phyloP scores from a whole-genome alignment of 495 filamentous ascomycete species.

The Penicilliopsis zonata region DNA sequence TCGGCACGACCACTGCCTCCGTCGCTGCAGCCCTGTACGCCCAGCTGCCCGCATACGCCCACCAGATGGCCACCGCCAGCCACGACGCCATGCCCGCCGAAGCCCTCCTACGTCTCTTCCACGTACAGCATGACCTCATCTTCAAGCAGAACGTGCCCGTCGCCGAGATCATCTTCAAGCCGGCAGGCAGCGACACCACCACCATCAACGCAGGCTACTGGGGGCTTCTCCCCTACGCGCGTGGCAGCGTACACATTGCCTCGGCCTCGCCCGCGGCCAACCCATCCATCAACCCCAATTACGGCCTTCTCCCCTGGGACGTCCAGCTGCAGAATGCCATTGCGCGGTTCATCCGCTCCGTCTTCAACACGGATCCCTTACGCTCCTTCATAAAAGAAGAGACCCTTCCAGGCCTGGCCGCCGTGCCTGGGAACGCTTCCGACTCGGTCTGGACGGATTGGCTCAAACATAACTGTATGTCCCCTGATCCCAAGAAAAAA shows the following conservation, averaged over 20 bases:
- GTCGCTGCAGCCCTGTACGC: slow-evolving; percentile 10
- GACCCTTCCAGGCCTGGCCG: slow-evolving; percentile 1
- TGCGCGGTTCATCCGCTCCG: slow-evolving; percentile 16
- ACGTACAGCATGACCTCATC: slow-evolving; percentile 29
- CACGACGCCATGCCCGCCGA: slow-evolving; percentile 11
- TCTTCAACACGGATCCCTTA: slow-evolving; percentile 1
- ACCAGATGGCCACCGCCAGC: slow-evolving; percentile 13
- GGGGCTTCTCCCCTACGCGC: slow-evolving; percentile 35
- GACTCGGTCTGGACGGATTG: slow-evolving; percentile 15
- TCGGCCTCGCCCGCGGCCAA: slow-evolving; percentile 17
- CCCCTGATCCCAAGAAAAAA: background rate
- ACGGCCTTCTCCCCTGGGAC: slow-evolving; percentile 41
- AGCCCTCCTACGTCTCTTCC: slow-evolving; percentile 21
- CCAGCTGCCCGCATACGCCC: slow-evolving; percentile 17
- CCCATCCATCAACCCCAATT: slow-evolving; percentile 42
- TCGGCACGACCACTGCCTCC: slow-evolving; percentile 14
- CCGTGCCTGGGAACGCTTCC: slow-evolving; percentile 3
- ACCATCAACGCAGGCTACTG: slow-evolving; percentile 26
- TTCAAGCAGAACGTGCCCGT: slow-evolving; percentile 30
- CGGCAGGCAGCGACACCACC: slow-evolving; percentile 8
- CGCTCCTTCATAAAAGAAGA: slow-evolving; percentile 1
- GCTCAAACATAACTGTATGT: slow-evolving; percentile 18
- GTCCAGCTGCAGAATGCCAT: slow-evolving; percentile 18
- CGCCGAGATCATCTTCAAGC: slow-evolving; percentile 23
- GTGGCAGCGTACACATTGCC: slow-evolving; percentile 44